phyloP scores from a whole-genome alignment of 306 rosid species.

The Cicer cuneatum region DNA sequence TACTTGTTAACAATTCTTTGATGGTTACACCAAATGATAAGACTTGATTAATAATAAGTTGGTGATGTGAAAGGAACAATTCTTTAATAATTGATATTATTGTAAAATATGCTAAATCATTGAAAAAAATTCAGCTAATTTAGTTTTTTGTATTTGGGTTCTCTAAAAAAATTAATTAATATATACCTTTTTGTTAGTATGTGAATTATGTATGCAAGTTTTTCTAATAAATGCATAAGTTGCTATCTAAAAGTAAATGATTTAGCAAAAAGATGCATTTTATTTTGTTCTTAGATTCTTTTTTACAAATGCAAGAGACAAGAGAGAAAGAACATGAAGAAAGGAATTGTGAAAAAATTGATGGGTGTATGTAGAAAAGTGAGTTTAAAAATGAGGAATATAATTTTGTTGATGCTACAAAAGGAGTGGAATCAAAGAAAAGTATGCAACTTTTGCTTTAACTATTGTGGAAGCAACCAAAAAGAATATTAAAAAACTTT shows the following conservation, averaged over 20 bases:
- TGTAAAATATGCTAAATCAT: neutral
- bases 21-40: neutral
- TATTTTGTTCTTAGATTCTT: constrained; percentile 29
- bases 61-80: neutral
- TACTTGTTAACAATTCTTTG: neutral
- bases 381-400: constrained; percentile 38
- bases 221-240: neutral
- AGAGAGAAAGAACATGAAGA: constrained; percentile 53
- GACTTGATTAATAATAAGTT: neutral
- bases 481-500: neutral
- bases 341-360: constrained; percentile 59
- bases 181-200: neutral
- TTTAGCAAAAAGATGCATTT: constrained; percentile 7
- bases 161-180: neutral
- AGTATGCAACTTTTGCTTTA: constrained; percentile 43
- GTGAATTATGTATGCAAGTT: constrained; percentile 6
- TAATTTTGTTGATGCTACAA: constrained; percentile 44
- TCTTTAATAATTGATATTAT: constrained; percentile 17
- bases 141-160: neutral
- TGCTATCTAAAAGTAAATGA: neutral
- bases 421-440: constrained; percentile 72
- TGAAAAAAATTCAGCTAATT: neutral
- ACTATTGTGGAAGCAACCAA: constrained; percentile 38
- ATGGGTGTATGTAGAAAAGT: constrained; percentile 32
- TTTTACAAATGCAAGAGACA: constrained; percentile 38